A percentile compares a stretch with the other conserved stretches of the same genome.
Evolutionary conservation across 129 eudicot genomes (phyloP).

Genomic region (Flaveria sonorensis): DNA sequence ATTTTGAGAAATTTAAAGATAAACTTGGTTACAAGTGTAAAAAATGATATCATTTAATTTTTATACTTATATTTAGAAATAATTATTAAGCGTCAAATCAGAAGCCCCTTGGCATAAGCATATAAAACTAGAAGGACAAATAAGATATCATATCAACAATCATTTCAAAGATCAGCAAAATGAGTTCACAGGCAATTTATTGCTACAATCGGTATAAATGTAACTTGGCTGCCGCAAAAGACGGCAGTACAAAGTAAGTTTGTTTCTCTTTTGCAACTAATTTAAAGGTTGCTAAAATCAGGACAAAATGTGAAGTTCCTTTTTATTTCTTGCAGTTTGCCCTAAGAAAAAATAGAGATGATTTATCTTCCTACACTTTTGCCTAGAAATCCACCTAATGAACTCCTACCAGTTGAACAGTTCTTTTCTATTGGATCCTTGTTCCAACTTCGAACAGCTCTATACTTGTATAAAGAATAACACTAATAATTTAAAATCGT

Average conservation of each 20-base stretch:
- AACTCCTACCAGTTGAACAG: no score
- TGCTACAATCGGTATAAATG: no score
- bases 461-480: neutral
- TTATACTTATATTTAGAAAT: neutral
- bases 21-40: neutral
- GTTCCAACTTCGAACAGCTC: constrained; percentile 10
- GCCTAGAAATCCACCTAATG: no score
- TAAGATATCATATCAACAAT: neutral
- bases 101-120: neutral
- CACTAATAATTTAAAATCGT: neutral
- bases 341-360: no score
- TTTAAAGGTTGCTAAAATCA: no score
- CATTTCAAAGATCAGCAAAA: neutral
- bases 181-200: no score
- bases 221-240: no score
- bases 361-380: no score
- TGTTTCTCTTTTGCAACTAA: no score
- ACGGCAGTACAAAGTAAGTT: no score
- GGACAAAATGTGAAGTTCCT: no score
- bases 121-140: neutral
- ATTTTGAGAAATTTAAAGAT: neutral
- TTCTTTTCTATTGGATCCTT: neutral
- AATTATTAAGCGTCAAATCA: neutral
- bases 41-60: neutral
- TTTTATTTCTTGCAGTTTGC: no score